Evolutionary conservation across 1,284 basidiomycete genomes (phyloP).

Genomic region (Trametes sp.): DNA sequence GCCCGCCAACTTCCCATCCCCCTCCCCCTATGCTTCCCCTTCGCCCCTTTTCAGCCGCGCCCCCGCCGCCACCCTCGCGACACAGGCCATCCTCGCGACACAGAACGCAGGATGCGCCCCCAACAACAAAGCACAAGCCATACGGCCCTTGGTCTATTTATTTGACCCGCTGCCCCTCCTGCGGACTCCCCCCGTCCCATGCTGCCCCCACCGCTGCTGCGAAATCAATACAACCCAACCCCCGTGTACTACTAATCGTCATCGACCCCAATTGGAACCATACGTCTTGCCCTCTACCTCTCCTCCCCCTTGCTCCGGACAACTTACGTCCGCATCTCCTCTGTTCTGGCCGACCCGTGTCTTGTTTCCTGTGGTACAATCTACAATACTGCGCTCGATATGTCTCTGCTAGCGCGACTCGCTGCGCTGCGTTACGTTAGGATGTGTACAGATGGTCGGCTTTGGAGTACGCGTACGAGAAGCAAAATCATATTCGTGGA

Average conservation of each 20-base stretch:
- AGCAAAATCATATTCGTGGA: not conserved
- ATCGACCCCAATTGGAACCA: not conserved
- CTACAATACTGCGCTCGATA: not conserved
- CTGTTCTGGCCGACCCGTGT: not conserved
- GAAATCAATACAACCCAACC: conserved; percentile 8
- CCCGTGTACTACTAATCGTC: conserved; percentile 18
- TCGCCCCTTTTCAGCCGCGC: not conserved
- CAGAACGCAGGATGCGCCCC: not conserved
- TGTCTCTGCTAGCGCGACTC: too few relatives aligned
- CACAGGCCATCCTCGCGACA: not conserved
- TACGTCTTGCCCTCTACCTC: not conserved
- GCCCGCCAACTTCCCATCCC: not conserved
- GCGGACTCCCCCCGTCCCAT: not conserved
- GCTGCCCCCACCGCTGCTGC: conserved; percentile 3
- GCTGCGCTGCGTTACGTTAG: not conserved
- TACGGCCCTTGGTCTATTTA: conserved; percentile 19
- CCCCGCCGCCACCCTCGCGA: not conserved
- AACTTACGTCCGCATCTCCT: not conserved
- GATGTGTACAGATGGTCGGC: not conserved
- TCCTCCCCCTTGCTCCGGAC: not conserved
- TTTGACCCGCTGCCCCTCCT: not conserved
- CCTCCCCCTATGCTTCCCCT: not conserved
- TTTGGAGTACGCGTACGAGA: not conserved
- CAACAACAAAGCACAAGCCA: conserved; percentile 2
- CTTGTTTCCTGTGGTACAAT: not conserved